Evolutionary conservation across 805 yeast species (phyloP), one percentile per base, ranked within the genome.

Genomic region (Metschnikowia lochheadii): DNA sequence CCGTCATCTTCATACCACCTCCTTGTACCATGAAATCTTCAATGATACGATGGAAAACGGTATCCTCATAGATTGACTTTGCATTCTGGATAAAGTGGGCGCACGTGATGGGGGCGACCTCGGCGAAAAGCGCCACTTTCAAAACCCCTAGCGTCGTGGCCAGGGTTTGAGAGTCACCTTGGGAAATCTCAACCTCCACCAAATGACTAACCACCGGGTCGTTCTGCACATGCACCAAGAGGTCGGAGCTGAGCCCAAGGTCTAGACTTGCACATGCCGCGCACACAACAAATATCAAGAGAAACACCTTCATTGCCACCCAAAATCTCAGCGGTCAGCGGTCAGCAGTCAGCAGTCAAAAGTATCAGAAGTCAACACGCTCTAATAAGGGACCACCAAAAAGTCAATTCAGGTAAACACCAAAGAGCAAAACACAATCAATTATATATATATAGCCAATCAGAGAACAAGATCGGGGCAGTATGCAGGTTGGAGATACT

Each of bases 161-260:
- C 6, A 45, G 50, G 6, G 49, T 59, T 13, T 48, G 51, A 8
- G 57, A 56, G 4, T 51, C 48, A 5, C 59, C 67, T 33, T 70
- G 71, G 26, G 66, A 48, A 32, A 81, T 63, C 44, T 70, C 68
- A 50, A 81, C 69, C 14, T 57, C 55, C 3, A 81, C 78, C 35
- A 66, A 63, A 58, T 80, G 81, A 1, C 83, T 79, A 40, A 76
- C 61, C 14, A 67, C 61, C 0, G 84, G 84, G 54, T 81, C 84
- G n/a, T 62, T 64, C 17, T 52, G 40, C 14, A 67, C 49, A 37
- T 51, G 51, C 41, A 48, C 49, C 36, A 60, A 50, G 46, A 66
- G 66, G n/a, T 57, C 59, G 3, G 52, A 36, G 14, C 62, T 45
- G 23, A 53, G 50, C n/a, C 38, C 50, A 15, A 37, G 42, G n/a